These are phyloP conservation scores for Stachybotrys chartarum DNA, from an alignment of 2,329 filamentous ascomycete species.

Conservation along the genomic window DNA sequence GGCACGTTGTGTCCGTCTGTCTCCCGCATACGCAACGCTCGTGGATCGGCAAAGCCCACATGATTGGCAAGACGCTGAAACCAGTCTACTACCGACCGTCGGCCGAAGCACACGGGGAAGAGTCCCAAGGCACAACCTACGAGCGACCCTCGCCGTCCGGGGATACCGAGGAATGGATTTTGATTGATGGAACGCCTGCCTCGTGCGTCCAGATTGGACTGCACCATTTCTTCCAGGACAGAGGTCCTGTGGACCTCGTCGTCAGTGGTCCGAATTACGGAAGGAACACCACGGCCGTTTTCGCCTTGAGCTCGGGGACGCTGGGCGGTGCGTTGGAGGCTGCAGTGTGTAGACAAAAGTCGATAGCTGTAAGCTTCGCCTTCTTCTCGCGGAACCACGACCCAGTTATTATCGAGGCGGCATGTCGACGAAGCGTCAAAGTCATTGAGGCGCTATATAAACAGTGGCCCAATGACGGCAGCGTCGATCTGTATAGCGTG, in stretches of 20 bases:
- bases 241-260: conserved; percentile 67
- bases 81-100: conserved; percentile 73
- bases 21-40: conserved; percentile 87
- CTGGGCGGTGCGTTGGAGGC: conserved; percentile 72
- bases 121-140: conserved; percentile 58
- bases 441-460: conserved; percentile 72
- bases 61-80: conserved; percentile 82
- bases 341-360: conserved; percentile 59
- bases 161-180: conserved; percentile 67
- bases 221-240: conserved; percentile 69
- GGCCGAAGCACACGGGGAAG: conserved; percentile 29
- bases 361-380: conserved; percentile 83
- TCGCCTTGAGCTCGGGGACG: conserved; percentile 71
- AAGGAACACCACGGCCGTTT: conserved; percentile 73
- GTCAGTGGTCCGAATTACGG: conserved; percentile 79
- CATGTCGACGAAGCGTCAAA: conserved; percentile 64
- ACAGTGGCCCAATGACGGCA: conserved; percentile 61
- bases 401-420: conserved; percentile 69
- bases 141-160: conserved; percentile 45
- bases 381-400: conserved; percentile 86
- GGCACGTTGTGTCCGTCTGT: conserved; percentile 85
- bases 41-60: conserved; percentile 98
- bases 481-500: conserved; percentile 79
- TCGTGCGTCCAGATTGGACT: conserved; percentile 77
- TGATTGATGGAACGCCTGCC: conserved; percentile 75